Evolutionary conservation across 352 stramenopile genomes (phyloP).

Genomic region (Pythium vanterpoolii): DNA sequence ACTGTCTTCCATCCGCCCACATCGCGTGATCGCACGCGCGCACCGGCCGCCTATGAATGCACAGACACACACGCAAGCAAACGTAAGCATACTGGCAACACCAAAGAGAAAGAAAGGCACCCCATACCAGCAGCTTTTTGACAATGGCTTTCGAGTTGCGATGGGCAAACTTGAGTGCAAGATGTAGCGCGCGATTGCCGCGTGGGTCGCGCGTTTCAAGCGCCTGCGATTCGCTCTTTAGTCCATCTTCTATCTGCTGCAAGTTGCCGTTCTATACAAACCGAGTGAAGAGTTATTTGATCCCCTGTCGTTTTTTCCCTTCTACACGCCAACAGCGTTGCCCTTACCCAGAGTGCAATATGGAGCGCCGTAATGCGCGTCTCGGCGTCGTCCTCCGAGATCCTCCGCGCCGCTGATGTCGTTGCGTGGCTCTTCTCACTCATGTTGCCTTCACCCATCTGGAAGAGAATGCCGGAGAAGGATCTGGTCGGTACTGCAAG

Average conservation of each 20-base stretch:
- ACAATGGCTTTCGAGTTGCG: constrained; percentile 51
- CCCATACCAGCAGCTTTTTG: constrained; percentile 45
- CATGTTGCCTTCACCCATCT: not conserved
- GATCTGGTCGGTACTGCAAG: not conserved
- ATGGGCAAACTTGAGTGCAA: constrained; percentile 69
- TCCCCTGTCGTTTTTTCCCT: not conserved
- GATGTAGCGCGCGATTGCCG: constrained; percentile 60
- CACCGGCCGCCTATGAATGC: constrained; percentile 52
- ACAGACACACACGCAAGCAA: not conserved
- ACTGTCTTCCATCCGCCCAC: constrained; percentile 57
- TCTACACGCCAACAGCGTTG: not conserved
- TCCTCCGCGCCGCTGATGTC: not conserved
- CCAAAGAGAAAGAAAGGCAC: not conserved
- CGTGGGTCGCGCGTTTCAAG: constrained; percentile 49
- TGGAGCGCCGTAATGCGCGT: constrained; percentile 39
- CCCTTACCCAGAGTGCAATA: constrained; percentile 55
- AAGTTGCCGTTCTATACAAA: constrained; percentile 51
- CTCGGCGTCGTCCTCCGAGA: not conserved
- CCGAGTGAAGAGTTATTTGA: not conserved
- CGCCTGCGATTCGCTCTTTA: constrained; percentile 26
- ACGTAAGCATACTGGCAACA: not conserved
- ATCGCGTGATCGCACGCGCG: constrained; percentile 61
- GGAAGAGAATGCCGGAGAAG: not conserved
- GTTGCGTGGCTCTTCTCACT: not conserved
- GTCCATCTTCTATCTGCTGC: constrained; percentile 41